Base-by-base conservation (phyloP, 2,329 filamentous ascomycete genomes). In the Bipolaris bicolor region DNA sequence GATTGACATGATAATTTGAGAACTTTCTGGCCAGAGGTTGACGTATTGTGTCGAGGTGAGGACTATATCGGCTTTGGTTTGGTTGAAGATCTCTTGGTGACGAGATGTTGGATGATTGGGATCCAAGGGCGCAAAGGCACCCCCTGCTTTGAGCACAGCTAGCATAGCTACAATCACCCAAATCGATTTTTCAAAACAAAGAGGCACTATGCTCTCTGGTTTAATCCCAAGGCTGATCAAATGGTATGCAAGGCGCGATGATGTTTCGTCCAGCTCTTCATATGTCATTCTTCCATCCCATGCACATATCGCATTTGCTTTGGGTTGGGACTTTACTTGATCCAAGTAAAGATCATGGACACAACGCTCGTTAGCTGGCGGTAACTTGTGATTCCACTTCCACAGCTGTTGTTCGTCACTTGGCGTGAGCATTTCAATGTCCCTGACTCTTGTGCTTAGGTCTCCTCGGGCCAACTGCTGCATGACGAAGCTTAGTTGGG, bases 61-160 rank as follows among this genome's bases (percentile, higher is more conserved):
- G 3, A 48, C 13, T 4, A 60, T n/a, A n/a, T 44, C 41, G 13
- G 57, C 45, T 1, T 44, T 15, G 3, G 41, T 57, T 26, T 74
- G 61, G 15, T 59, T 45, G n/a, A 67, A 50, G 47, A 77, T 75
- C 18, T 58, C 58, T n/a, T 67, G 57, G 18, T 75, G 61, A 7
- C 77, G 71, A 18, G 57, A 39, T 18, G 7, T 9, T 34, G 44
- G 44, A 11, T 49, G 34, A 15, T 7, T 10, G 2, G 33, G n/a
- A 18, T 26, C 47, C 6, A 43, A 39, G 13, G 37, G 49, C 5
- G 18, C 26, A 46, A 49, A 41, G 4, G 37, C 45, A 13, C 45
- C 75, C 1, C 79, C 79, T 18, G 77, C 74, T 52, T 80, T 80
- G 46, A 81, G 61, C 9, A 71, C 72, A 29, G 72, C 78, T 6